A percentile compares a stretch with the other conserved stretches of the same genome.
Evolutionary conservation across 2,329 filamentous ascomycete species (phyloP).

Genomic region (Podosphaera xanthii): DNA sequence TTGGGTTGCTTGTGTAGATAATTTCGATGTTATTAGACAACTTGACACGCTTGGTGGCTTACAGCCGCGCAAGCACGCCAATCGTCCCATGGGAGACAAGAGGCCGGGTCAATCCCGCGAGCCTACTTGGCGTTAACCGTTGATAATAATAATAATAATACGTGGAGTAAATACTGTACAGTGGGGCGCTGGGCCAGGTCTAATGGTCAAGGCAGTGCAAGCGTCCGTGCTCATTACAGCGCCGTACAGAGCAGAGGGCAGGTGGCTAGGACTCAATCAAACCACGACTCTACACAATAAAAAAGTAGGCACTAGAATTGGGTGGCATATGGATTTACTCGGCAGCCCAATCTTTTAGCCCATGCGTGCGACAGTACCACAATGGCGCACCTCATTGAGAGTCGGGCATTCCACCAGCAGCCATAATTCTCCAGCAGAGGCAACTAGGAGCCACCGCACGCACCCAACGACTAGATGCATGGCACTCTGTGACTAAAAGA

Average conservation of each 20-base stretch:
- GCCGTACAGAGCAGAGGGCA: neutral
- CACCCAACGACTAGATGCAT: too few species aligned
- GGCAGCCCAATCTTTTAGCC: neutral
- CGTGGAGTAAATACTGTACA: neutral
- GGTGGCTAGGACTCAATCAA: neutral
- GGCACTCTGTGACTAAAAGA: too few species aligned
- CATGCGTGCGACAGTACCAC: neutral
- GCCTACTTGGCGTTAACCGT: too few species aligned
- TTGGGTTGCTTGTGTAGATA: too few species aligned
- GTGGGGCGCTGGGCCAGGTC: neutral
- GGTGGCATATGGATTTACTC: neutral
- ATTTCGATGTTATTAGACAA: too few species aligned
- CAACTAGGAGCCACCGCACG: too few species aligned
- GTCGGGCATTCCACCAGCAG: neutral
- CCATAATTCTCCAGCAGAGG: too few species aligned
- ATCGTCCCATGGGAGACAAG: too few species aligned
- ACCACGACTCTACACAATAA: neutral
- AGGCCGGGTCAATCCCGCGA: too few species aligned
- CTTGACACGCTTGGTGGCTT: too few species aligned
- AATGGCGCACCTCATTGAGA: neutral
- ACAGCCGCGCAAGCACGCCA: too few species aligned
- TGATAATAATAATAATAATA: too few species aligned
- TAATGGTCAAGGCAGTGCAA: neutral
- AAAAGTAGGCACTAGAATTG: neutral
- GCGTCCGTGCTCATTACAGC: neutral